These are phyloP conservation scores for Nicotiana rustica DNA, from an alignment of 305 asterid genomes.

Conservation along the genomic window DNA sequence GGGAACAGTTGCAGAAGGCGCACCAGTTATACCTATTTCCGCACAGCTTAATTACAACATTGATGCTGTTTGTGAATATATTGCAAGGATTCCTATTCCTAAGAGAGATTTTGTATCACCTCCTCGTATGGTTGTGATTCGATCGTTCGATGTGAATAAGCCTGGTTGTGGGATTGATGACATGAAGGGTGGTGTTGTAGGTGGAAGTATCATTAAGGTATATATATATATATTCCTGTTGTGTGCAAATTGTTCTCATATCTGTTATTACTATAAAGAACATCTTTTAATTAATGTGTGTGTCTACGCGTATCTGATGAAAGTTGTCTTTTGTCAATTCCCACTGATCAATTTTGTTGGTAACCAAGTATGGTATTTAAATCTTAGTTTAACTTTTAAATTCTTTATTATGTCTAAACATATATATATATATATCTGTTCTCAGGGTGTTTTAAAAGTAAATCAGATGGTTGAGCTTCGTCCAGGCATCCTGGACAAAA, in stretches of 20 bases:
- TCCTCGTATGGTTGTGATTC: conserved; percentile 89
- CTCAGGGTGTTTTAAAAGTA: conserved; percentile 86
- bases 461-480: conserved; percentile 86
- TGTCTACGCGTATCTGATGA: background rate
- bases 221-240: background rate
- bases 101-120: conserved; percentile 77
- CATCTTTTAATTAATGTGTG: background rate
- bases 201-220: conserved; percentile 92
- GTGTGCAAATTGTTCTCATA: too few species aligned
- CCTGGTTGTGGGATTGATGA: conserved; percentile 97
- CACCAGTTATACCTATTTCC: conserved; percentile 88
- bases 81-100: conserved; percentile 85
- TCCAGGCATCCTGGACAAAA: conserved; percentile 87
- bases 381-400: background rate
- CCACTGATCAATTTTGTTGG: background rate
- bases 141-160: conserved; percentile 90
- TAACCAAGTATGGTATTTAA: background rate
- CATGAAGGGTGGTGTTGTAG: conserved; percentile 91
- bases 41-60: conserved; percentile 89
- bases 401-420: conserved; percentile 31
- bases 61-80: conserved; percentile 84
- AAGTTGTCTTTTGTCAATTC: background rate
- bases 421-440: background rate
- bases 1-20: conserved; percentile 91
- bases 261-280: background rate